These are phyloP conservation scores for Gastrolobium bilobum DNA, from an alignment of 306 rosid genomes.

Conservation along the genomic window DNA sequence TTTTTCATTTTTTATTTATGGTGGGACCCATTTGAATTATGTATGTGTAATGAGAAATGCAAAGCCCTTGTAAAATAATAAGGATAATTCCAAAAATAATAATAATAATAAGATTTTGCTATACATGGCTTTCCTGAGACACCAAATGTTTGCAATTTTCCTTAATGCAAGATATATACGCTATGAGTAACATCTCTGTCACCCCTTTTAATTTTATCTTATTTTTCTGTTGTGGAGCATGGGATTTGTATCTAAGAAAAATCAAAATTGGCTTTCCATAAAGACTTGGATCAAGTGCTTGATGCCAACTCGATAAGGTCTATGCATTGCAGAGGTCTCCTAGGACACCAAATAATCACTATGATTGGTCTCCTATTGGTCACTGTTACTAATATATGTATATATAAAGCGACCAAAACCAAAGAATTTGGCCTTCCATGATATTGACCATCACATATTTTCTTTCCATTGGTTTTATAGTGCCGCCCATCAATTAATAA, in stretches of 20 bases:
- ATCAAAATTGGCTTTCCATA: constrained; percentile 48
- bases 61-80: too few species aligned
- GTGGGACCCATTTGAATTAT: too few species aligned
- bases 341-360: constrained; percentile 51
- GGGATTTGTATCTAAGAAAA: constrained; percentile 37
- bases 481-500: constrained; percentile 48
- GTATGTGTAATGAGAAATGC: too few species aligned
- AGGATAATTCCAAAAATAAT: too few species aligned
- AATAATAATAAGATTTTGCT: too few species aligned
- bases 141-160: too few species aligned
- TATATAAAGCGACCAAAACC: constrained; percentile 45
- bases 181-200: too few species aligned
- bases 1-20: too few species aligned
- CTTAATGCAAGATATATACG: too few species aligned
- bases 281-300: constrained; percentile 40
- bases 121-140: too few species aligned
- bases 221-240: not conserved
- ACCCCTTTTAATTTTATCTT: not conserved
- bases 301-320: constrained; percentile 42
- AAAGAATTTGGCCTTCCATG: constrained; percentile 57
- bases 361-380: constrained; percentile 47
- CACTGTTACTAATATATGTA: constrained; percentile 22
- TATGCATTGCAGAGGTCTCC: constrained; percentile 38
- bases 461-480: constrained; percentile 26
- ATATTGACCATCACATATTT: constrained; percentile 47